Conservation (phyloP, 2,329 filamentous ascomycete species). For the Sordariomycetes sp. region DNA sequence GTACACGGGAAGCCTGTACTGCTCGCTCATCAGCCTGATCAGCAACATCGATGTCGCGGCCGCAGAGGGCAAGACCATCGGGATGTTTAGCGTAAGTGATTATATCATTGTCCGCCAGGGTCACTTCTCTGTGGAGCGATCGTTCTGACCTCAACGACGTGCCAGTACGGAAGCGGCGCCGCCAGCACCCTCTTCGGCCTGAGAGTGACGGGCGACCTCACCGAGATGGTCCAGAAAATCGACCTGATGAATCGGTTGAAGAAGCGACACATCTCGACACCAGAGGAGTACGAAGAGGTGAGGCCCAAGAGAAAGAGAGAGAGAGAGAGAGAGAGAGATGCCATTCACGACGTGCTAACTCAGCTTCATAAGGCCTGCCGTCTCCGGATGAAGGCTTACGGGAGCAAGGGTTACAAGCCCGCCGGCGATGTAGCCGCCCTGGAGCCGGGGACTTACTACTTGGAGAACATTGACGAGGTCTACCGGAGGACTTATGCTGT, state of each 20-base stretch:
- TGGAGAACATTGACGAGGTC: conserved; percentile 71
- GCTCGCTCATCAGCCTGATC: conserved; percentile 47
- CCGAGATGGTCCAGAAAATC: conserved; percentile 51
- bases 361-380: conserved; percentile 51
- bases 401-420: conserved; percentile 67
- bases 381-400: conserved; percentile 69
- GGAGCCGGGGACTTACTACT: conserved; percentile 58
- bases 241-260: conserved; percentile 58
- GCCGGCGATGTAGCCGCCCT: conserved; percentile 55
- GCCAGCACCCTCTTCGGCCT: conserved; percentile 61
- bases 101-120: too few relatives aligned
- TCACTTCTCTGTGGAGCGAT: too few relatives aligned
- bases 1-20: conserved; percentile 29
- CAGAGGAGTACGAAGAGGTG: conserved; percentile 62
- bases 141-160: too few relatives aligned
- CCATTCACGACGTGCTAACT: not conserved
- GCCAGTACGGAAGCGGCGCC: conserved; percentile 56
- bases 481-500: conserved; percentile 69
- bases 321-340: too few relatives aligned
- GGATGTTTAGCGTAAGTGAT: conserved; percentile 33
- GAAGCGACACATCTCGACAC: conserved; percentile 50
- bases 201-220: conserved; percentile 58
- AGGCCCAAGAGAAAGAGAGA: too few relatives aligned
- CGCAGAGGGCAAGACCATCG: conserved; percentile 45
- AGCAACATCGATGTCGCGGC: conserved; percentile 62